These are phyloP conservation scores for Pichia pseudocactophila DNA, from an alignment of 805 yeast genomes.

Conservation along the genomic window DNA sequence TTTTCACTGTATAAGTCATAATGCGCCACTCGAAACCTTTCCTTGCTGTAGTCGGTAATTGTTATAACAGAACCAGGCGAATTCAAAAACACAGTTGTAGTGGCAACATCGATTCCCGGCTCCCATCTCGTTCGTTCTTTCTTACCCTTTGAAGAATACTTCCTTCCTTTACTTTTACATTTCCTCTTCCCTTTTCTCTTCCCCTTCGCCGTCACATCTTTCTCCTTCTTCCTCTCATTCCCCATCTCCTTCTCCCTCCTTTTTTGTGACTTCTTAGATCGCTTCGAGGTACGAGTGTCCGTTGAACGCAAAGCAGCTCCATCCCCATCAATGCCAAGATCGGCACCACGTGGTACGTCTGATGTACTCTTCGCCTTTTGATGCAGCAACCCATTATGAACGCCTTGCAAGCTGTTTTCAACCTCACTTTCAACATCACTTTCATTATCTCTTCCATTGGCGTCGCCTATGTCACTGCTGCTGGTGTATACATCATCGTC, in stretches of 20 bases:
- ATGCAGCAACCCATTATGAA: too few species aligned
- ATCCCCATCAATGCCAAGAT: too few species aligned
- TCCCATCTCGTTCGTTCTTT: conserved; percentile 44
- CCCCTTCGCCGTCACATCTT: neutral
- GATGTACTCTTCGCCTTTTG: too few species aligned
- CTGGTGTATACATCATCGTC: neutral
- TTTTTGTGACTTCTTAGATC: too few species aligned
- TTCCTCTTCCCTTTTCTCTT: conserved; percentile 1
- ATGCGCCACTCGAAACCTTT: conserved; percentile 36
- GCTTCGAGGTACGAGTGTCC: too few species aligned
- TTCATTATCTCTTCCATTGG: too few species aligned
- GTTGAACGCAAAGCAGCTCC: too few species aligned
- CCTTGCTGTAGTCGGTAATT: conserved; percentile 41
- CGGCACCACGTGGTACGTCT: too few species aligned
- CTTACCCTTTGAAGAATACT: conserved; percentile 26
- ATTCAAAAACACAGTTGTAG: conserved; percentile 42
- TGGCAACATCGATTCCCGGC: conserved; percentile 47
- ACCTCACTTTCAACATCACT: too few species aligned
- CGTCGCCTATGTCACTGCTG: too few species aligned
- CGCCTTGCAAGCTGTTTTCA: too few species aligned
- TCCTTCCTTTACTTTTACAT: conserved; percentile 3
- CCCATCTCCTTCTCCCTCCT: neutral
- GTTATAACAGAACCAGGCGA: conserved; percentile 47
- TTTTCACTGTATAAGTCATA: conserved; percentile 30
- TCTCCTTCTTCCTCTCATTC: neutral